Base-by-base conservation (phyloP, 495 filamentous ascomycete genomes). In the Neurospora tetraspora region DNA sequence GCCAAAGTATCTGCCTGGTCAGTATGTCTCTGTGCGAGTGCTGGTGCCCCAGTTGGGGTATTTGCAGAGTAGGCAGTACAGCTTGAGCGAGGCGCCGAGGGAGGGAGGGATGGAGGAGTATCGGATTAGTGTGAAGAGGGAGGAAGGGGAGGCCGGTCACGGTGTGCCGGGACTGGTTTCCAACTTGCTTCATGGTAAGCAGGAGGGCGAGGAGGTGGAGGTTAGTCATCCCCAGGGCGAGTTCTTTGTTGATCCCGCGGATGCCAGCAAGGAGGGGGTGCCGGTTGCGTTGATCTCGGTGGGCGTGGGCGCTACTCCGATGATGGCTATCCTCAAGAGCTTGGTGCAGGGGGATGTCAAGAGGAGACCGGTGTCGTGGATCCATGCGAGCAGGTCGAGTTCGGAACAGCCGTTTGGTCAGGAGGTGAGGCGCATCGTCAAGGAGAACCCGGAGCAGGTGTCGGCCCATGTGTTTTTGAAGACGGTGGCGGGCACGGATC, bases 141-240 rank as follows among this genome's bases (percentile, higher is more conserved):
- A 94, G 71, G 76, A 79, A 0, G 88, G 86, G 10, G 72, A 85
- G 20, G 76, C 84, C 20, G 75, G 83, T 23, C 4, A 37, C 36
- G 74, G 71, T 71, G 37, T 84, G 73, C 86, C 88, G 0, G 91
- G 91, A 9, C 85, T 89, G 74, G 84, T 94, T 18, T 92, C 90
- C 34, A 93, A 93, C 76, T 78, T 91, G 69, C 83, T 94, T 14
- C 91, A 93, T 80, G 86, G 86, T 72, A 75, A 81, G 36, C 77
- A 83, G 11, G 86, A 86, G 37, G 91, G 91, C 72, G 89, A 91
- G 76, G 80, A 81, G 38, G 77, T 93, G 31, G 83, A 90, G 77
- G 80, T 93, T 18, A 90, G 89, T 9, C 90, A 92, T 74, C 91
- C 92, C 3, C 86, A 81, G 73, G 91, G 92, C 47, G 90, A 92